Conservation (phyloP, 495 filamentous ascomycete genomes). For the Podospora tetraspora region DNA sequence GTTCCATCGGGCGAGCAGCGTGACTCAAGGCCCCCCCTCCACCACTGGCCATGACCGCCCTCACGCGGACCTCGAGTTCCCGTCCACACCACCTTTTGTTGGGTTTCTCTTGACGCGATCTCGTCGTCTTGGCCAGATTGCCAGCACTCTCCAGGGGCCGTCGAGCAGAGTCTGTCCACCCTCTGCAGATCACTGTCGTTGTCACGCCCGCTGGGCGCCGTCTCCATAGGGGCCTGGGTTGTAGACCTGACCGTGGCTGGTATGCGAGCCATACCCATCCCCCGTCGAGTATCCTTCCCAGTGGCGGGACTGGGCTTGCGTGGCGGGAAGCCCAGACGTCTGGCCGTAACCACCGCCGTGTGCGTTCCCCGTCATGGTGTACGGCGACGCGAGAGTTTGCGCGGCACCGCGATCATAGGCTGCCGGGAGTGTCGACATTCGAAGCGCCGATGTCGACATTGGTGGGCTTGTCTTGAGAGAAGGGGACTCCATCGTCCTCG, state of each 20-base stretch:
- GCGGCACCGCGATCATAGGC: constrained; percentile 30
- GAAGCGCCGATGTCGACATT: constrained; percentile 18
- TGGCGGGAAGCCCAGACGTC: constrained; percentile 20
- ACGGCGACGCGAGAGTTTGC: constrained; percentile 27
- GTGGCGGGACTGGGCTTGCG: constrained; percentile 21
- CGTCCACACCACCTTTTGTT: neutral
- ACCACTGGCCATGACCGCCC: neutral
- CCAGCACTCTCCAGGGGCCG: neutral
- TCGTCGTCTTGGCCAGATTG: neutral
- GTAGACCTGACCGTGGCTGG: constrained; percentile 37
- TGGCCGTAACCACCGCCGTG: constrained; percentile 24
- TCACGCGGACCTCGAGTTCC: neutral
- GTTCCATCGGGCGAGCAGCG: neutral
- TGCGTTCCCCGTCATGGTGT: constrained; percentile 32
- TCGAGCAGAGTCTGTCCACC: neutral
- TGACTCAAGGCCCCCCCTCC: neutral
- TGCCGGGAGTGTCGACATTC: constrained; percentile 25
- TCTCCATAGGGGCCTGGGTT: constrained; percentile 38
- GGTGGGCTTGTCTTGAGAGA: constrained; percentile 32
- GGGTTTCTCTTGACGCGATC: neutral
- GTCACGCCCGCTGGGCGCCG: constrained; percentile 38
- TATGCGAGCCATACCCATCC: constrained; percentile 31
- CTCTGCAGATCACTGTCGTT: neutral
- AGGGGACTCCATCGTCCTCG: constrained; percentile 37
- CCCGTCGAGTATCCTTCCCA: constrained; percentile 38